Evolutionary conservation across 495 filamentous ascomycete species (phyloP), one percentile per base, ranked within the genome.

Genomic region (Trichoderma reesei): DNA sequence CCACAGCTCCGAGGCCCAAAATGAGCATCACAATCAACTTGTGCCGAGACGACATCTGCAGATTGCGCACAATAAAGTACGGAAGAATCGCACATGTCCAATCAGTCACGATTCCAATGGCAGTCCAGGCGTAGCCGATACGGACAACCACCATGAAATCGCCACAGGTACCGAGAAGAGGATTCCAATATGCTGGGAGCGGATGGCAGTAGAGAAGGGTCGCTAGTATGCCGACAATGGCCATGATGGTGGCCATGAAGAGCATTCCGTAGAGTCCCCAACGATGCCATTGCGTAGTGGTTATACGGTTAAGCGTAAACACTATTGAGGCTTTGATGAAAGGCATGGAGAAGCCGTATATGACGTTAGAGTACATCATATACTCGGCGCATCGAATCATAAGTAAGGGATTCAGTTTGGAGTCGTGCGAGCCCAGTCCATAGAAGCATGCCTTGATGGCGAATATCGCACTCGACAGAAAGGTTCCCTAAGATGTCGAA

Each of bases 61-160:
- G 42, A 18, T 64, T 64, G 44, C 62, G 62, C 3, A 64, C 44
- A 37, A 64, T 48, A 20, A 64, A 64, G 41, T 16, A 64, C 10
- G 62, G 62, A 42, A 64, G 62, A 16, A 64, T 38, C 26, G 62
- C 62, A 46, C 62, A 64, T 20, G 62, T 64, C 62, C 62, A 64
- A 36, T 64, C 62, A 11, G 62, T 64, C 11, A 64, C 62, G 36
- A 64, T 64, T 11, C 62, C 62, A 2, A 64, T 31, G 5, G 42
- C 42, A 1, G 62, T 64, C 62, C 62, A 64, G 42, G 33, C 62
- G 16, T 64, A 64, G 33, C 62, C 62, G 26, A 64, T 64, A 14
- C 54, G 48, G 26, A 64, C 26, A 56, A 64, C 62, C 4, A 56
- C 26, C 41, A 64, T 64, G 44, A 64, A 64, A 36, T 64, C 44